These are phyloP conservation scores for Centrapalus pauciflorus DNA, from an alignment of 129 eudicot genomes.

Conservation along the genomic window DNA sequence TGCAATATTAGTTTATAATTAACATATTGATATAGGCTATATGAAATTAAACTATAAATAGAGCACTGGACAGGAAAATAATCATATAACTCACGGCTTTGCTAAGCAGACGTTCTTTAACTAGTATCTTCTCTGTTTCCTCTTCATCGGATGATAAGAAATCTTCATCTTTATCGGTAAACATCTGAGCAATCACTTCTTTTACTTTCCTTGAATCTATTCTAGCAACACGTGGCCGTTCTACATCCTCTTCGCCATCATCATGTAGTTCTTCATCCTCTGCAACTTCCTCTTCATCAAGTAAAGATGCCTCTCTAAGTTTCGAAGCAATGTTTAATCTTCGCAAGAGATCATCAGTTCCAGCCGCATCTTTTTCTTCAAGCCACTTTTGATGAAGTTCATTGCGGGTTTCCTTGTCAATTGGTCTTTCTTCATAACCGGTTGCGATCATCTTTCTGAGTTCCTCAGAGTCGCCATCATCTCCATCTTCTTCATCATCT, in stretches of 20 bases:
- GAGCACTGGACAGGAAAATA: neutral
- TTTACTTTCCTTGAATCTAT: slow-evolving; percentile 49
- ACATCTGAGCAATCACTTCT: slow-evolving; percentile 65
- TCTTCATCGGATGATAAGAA: slow-evolving; percentile 72
- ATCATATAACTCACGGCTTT: slow-evolving; percentile 49
- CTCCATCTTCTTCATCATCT: slow-evolving; percentile 64
- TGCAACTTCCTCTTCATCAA: slow-evolving; percentile 40
- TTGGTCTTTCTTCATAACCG: slow-evolving; percentile 56
- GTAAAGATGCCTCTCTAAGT: slow-evolving; percentile 40
- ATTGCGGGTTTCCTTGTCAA: slow-evolving; percentile 58
- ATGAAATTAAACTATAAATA: neutral
- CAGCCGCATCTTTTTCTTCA: slow-evolving; percentile 88
- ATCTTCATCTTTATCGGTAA: slow-evolving; percentile 62
- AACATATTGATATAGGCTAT: neutral
- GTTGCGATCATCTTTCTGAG: slow-evolving; percentile 66
- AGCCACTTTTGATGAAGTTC: slow-evolving; percentile 98
- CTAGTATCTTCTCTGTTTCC: slow-evolving; percentile 52
- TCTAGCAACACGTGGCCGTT: slow-evolving; percentile 32
- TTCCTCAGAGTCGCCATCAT: slow-evolving; percentile 54
- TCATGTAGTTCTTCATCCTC: slow-evolving; percentile 28
- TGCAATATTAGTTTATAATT: neutral
- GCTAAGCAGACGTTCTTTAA: slow-evolving; percentile 43
- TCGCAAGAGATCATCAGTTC: slow-evolving; percentile 76
- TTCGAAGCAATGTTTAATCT: slow-evolving; percentile 46
- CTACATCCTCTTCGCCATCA: slow-evolving; percentile 38